Conservation (phyloP, 1,284 basidiomycete genomes). For the Bjerkandera adusta region DNA sequence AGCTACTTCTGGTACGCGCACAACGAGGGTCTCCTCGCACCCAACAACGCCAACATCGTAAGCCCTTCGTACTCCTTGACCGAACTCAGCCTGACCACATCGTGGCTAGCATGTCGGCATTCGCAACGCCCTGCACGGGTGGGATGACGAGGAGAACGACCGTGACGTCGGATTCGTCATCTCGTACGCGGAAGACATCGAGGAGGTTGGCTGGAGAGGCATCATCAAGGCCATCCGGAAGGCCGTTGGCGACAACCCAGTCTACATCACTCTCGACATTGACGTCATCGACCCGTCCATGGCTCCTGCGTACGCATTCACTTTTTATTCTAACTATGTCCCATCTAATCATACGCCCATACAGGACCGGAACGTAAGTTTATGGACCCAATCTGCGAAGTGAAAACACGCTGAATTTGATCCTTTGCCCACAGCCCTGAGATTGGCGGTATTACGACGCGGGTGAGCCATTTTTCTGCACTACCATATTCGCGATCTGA, state of each 20-base stretch:
- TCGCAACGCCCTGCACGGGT: conserved; percentile 29
- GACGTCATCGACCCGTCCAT: conserved; percentile 36
- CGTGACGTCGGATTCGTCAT: conserved; percentile 32
- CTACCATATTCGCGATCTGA: background rate
- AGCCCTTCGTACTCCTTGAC: conserved; percentile 17
- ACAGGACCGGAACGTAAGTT: conserved; percentile 38
- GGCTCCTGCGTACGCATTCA: conserved; percentile 36
- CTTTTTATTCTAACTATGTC: background rate
- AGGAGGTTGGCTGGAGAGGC: conserved; percentile 33
- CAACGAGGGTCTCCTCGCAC: conserved; percentile 37
- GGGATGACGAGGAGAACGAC: conserved; percentile 34
- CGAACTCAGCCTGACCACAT: background rate
- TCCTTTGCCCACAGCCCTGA: conserved; percentile 28
- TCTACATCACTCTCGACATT: conserved; percentile 35
- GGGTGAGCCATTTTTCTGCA: conserved; percentile 23
- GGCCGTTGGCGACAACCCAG: conserved; percentile 35
- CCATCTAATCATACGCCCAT: background rate
- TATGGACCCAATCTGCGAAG: background rate
- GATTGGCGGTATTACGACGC: conserved; percentile 38
- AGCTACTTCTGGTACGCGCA: conserved; percentile 41
- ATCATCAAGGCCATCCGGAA: conserved; percentile 32
- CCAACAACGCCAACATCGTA: conserved; percentile 37
- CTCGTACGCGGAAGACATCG: conserved; percentile 34
- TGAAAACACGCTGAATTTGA: background rate
- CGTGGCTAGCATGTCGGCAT: conserved; percentile 32